These are phyloP conservation scores for Cicer yamashitae DNA, from an alignment of 306 rosid genomes.

Conservation along the genomic window DNA sequence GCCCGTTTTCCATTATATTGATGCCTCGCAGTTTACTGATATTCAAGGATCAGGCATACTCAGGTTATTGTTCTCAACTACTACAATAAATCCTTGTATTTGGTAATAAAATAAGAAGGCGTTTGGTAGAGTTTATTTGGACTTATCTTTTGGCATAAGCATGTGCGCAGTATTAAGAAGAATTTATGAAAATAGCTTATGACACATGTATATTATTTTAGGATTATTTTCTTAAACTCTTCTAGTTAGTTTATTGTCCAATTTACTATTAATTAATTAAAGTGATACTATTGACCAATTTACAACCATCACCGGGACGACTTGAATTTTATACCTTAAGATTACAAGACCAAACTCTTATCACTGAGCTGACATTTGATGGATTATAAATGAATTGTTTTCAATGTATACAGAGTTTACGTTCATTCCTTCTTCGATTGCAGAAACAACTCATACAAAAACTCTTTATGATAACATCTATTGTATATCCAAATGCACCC, in stretches of 20 bases:
- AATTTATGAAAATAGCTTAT: not conserved
- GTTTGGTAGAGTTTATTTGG: not conserved
- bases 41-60: constrained; percentile 84
- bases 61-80: constrained; percentile 59
- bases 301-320: no score
- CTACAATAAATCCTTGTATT: constrained; percentile 2
- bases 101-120: not conserved
- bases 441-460: not conserved
- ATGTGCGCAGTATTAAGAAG: no score
- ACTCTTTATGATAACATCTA: not conserved
- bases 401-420: not conserved
- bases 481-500: not conserved
- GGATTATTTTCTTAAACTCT: not conserved
- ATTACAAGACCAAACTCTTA: no score
- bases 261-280: no score
- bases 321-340: no score
- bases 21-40: constrained; percentile 88
- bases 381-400: not conserved
- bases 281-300: no score
- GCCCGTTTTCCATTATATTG: constrained; percentile 63
- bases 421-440: not conserved
- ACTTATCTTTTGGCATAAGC: not conserved
- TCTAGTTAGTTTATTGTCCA: not conserved
- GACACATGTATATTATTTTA: not conserved
- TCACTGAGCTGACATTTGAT: no score